Base-by-base conservation (phyloP, 2,329 filamentous ascomycete species). In the Berkeleyomyces rouxiae region DNA sequence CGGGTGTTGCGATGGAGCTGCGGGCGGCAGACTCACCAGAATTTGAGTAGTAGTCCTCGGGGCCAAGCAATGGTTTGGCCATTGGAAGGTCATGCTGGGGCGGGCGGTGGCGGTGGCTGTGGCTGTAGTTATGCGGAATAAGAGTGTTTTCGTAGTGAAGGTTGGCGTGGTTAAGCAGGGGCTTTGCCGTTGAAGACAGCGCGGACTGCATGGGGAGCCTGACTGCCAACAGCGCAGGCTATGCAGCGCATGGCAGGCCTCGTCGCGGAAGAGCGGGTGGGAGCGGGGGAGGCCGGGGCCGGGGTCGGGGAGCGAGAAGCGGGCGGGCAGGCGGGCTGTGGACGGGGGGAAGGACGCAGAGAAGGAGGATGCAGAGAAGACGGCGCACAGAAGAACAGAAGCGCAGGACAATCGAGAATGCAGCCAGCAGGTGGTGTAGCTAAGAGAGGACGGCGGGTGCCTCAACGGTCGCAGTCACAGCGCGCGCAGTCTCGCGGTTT, bases 1-100 rank as follows among this genome's bases (percentile, higher is more conserved):
- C 46, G 31, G 13, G 43, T 31, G 55, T 10, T 23, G 37, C 4
- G 9, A 40, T n/a, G 43, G 53, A 1, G 53, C n/a, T 49, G 4
- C 11, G 13, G 36, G 47, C 33, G 59, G 57, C 4, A 16, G 3
- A 46, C 69, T 42, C 68, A 84, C 83, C 83, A 74, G 84, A 74
- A 68, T 86, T 83, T 62, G 81, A 80, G 68, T 86, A 83, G 68
- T 78, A 80, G 11, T 74, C 70, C 39, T 77, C 75, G 49, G 66
- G 67, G 59, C 65, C 67, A 47, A 66, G 67, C 53, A 66, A 66
- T 57, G 66, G 64, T 61, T 68, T 67, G 42, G 63, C 58, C 63
- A 64, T 64, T 3, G 59, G 53, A 49, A 40, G 51, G 37, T 64
- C 63, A 64, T 64, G 36, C 46, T 62, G 61, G 42, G 57, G 49